Conservation (phyloP, 1,284 basidiomycete species). For the Fistulinella cinereoalba region DNA sequence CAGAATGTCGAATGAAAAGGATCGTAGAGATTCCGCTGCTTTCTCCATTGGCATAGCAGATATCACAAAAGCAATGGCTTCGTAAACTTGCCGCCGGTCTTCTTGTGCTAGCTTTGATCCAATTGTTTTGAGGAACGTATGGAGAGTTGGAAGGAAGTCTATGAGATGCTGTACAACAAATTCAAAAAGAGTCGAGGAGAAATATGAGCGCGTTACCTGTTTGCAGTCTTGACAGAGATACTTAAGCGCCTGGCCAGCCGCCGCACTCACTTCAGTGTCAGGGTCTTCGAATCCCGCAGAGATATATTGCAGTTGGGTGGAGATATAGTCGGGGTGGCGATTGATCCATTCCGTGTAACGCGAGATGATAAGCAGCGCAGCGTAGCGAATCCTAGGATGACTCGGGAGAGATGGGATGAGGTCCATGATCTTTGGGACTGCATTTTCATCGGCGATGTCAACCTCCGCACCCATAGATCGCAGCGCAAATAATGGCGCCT, state of each 20-base stretch:
- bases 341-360: slow-evolving; percentile 98
- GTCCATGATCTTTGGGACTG: slow-evolving; percentile 94
- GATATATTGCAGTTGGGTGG: slow-evolving; percentile 86
- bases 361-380: slow-evolving; percentile 91
- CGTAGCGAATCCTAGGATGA: slow-evolving; percentile 93
- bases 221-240: slow-evolving; percentile 98
- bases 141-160: slow-evolving; percentile 88
- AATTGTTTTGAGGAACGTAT: slow-evolving; percentile 81
- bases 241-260: slow-evolving; percentile 94
- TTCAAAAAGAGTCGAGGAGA: slow-evolving; percentile 1
- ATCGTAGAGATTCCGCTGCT: slow-evolving; percentile 80
- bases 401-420: slow-evolving; percentile 87
- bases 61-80: slow-evolving; percentile 94
- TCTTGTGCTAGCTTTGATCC: slow-evolving; percentile 80
- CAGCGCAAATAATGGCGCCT: slow-evolving; percentile 97
- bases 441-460: slow-evolving; percentile 77
- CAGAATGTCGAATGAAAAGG: slow-evolving; percentile 77
- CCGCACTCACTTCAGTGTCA: slow-evolving; percentile 84
- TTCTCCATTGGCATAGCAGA: slow-evolving; percentile 86
- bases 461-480: slow-evolving; percentile 97
- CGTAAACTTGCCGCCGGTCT: slow-evolving; percentile 89
- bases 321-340: slow-evolving; percentile 85
- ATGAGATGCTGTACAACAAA: slow-evolving; percentile 71
- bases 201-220: slow-evolving; percentile 45
- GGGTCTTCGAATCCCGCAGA: slow-evolving; percentile 86